Base-by-base conservation (phyloP, 805 yeast species). In the Wickerhamomyces queroliae region DNA sequence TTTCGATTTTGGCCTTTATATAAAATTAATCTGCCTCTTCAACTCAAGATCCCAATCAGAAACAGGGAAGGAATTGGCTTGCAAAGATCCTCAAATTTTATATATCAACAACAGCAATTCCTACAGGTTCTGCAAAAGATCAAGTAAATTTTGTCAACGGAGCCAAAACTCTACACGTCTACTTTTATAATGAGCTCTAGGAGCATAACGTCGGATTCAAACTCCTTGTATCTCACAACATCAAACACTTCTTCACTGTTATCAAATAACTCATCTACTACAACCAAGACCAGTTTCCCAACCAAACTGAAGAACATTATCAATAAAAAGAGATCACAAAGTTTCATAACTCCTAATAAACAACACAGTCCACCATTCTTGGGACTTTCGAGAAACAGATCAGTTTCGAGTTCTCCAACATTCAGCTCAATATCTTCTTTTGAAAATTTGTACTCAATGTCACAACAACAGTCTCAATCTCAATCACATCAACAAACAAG, bases 171-270 rank as follows among this genome's bases (percentile, higher is more conserved):
- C n/a, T n/a, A n/a, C n/a, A n/a, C n/a, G n/a, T n/a, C n/a, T n/a
- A n/a, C n/a, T 8, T 23, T 8, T 23, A 23, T 11, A 23, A 28
- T 28, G 31, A 28, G 31, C 31, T 28, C 31, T 19, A 28, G 31
- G 31, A 28, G 31, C 31, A 28, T 19, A 17, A 28, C 31, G 15
- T 30, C 33, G 10, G 33, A 30, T 19, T 22, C 21, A 9, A 30
- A 30, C 18, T 21, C 22, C 12, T 42, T 52, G 10, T 43, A 44
- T 13, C 38, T 44, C 20, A 50, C 53, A 6, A 32, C 36, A 13
- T 52, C 58, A 16, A 50, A 46, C 33, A 45, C 33, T 36, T 53
- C 56, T 11, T 52, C 57, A 4, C 33, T 52, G 6, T 41, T 32
- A 12, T 54, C 57, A 12, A 52, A 44, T 31, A 29, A 38, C 5